Conservation (phyloP, 306 rosid species). For the Biancaea sappan region DNA sequence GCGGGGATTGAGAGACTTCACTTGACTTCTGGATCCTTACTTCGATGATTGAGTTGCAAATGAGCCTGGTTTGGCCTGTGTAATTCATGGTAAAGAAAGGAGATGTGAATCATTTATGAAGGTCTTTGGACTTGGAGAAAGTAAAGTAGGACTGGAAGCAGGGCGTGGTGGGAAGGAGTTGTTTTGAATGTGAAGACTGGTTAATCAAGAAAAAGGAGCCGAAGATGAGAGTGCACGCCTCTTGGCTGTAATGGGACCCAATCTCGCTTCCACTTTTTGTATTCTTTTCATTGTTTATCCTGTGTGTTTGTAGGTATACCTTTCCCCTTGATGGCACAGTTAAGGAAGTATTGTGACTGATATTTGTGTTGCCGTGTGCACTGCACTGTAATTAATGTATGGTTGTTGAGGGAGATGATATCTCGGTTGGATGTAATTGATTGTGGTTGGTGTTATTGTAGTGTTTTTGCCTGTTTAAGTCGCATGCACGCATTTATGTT, state of each 20-base stretch:
- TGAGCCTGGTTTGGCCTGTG: constrained; percentile 24
- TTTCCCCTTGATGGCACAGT: constrained; percentile 25
- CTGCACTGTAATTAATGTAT: constrained; percentile 29
- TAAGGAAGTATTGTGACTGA: constrained; percentile 20
- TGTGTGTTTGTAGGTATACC: constrained; percentile 38
- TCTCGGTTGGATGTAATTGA: constrained; percentile 45
- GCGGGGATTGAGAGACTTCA: constrained; percentile 4
- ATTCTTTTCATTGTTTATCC: constrained; percentile 51
- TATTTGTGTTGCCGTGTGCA: constrained; percentile 12
- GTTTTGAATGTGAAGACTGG: constrained; percentile 51
- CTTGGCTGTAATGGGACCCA: constrained; percentile 61
- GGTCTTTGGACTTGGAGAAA: constrained; percentile 47
- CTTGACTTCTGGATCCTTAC: constrained; percentile 7
- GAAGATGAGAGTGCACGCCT: constrained; percentile 51
- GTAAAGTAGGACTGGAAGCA: constrained; percentile 52
- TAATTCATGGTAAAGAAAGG: constrained; percentile 39
- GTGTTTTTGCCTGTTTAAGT: constrained; percentile 51
- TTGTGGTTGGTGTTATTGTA: constrained; percentile 47
- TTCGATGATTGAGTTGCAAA: constrained; percentile 34
- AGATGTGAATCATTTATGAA: constrained; percentile 43
- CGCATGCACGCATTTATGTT: constrained; percentile 78
- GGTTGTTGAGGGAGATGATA: constrained; percentile 23
- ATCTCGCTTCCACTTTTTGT: constrained; percentile 44
- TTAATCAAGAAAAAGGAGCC: constrained; percentile 35
- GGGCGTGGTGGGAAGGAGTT: constrained; percentile 51